Evolutionary conservation across 805 yeast genomes (phyloP), one percentile per base, ranked within the genome.

Genomic region (Kodamaea leandrae): DNA sequence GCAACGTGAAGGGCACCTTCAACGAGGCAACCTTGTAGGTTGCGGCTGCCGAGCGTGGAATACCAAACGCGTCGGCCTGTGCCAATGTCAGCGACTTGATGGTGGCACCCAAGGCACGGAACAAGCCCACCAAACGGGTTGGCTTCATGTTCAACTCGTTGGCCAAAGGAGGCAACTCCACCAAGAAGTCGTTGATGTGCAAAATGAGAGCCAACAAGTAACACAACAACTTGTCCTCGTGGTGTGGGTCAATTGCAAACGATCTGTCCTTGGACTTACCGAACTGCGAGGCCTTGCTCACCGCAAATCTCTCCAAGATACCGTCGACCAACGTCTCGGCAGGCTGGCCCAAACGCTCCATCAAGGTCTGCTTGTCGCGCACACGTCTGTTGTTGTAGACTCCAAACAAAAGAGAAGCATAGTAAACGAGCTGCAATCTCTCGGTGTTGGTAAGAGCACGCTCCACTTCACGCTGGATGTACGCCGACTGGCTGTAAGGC

Each of bases 1-100:
- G 99, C 38, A 87, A 70, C 58, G 80, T 82, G 66, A 93, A 85
- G 28, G 99, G 99, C 23, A 89, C 96, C 60, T 77, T 82, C 62
- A 93, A 74, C 13, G 78, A 64, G 2, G 97, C 98, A 50, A 91
- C 71, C 63, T 88, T 87, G 64, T 84, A 83, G 27, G 79, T 72
- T 7, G 78, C 60, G 10, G 82, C 82, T 41, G 74, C 67, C 39
- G 74, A 63, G 61, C 77, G 82, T 37, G 84, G 77, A 44, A 84
- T 72, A 21, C 83, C 84, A 49, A 80, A 74, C 3, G 83, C 83
- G 53, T 82, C 88, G 26, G 87, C 87, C 63, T 83, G 84, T n/a
- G 82, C 74, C 25, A 72, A 78, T 14, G 89, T 76, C 24, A 87
- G 81, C 39, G 79, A 74, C 63, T 85, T 86, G 38, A 87, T 78